Evolutionary conservation across 176 grass and related monocot species (phyloP).

Genomic region (Carex parvula): DNA sequence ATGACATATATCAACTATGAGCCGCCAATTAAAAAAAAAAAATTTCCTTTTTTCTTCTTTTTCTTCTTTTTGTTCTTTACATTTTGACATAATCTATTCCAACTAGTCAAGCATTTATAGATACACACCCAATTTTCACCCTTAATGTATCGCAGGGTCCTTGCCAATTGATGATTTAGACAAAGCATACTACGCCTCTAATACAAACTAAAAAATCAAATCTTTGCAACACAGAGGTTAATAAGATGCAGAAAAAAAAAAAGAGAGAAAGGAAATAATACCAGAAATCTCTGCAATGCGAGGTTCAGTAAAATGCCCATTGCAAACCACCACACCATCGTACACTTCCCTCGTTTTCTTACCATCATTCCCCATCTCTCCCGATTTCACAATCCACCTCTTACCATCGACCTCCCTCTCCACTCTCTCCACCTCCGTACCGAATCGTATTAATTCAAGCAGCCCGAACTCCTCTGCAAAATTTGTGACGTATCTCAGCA

Average conservation of each 20-base stretch:
- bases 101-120: background rate
- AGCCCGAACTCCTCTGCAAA: slow-evolving; percentile 60
- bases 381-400: slow-evolving; percentile 50
- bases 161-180: background rate
- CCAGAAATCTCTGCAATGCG: slow-evolving; percentile 48
- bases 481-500: slow-evolving; percentile 66
- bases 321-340: slow-evolving; percentile 54
- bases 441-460: slow-evolving; percentile 43
- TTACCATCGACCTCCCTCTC: slow-evolving; percentile 23
- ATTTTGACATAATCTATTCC: background rate
- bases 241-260: background rate
- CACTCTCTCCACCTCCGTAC: slow-evolving; percentile 48
- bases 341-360: slow-evolving; percentile 34
- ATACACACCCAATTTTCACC: background rate
- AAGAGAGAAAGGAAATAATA: slow-evolving; percentile 5
- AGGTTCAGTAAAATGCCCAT: slow-evolving; percentile 51
- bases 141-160: background rate
- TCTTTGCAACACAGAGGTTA: background rate
- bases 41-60: background rate
- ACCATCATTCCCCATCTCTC: slow-evolving; percentile 3
- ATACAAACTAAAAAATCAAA: background rate
- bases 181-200: background rate
- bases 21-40: background rate
- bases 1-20: background rate
- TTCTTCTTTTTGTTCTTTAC: background rate